These are phyloP conservation scores for Metschnikowia vanudenii DNA, from an alignment of 805 yeast genomes.

Conservation along the genomic window DNA sequence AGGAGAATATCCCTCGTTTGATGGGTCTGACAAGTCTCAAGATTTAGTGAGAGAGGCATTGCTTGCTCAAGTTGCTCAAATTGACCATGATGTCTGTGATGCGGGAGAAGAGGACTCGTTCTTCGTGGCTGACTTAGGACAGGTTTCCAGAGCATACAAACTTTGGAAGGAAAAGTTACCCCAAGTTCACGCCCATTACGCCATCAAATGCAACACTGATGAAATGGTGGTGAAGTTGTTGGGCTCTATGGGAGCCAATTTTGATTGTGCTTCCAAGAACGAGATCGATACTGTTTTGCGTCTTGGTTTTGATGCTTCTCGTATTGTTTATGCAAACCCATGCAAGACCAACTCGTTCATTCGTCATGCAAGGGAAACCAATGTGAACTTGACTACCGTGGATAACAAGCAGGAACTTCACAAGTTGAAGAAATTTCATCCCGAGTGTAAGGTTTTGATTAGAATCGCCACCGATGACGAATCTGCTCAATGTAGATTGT, in stretches of 20 bases:
- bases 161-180: conserved; percentile 70
- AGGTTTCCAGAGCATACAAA: conserved; percentile 57
- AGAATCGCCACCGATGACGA: conserved; percentile 90
- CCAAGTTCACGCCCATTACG: conserved; percentile 81
- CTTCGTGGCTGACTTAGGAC: conserved; percentile 82
- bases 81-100: conserved; percentile 58
- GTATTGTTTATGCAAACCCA: conserved; percentile 90
- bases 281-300: conserved; percentile 71
- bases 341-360: conserved; percentile 85
- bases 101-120: conserved; percentile 85
- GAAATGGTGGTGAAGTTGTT: conserved; percentile 54
- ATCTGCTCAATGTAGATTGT: conserved; percentile 78
- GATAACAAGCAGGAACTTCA: conserved; percentile 83
- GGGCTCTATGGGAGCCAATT: conserved; percentile 64
- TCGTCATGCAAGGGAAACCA: conserved; percentile 58
- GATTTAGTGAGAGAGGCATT: conserved; percentile 30
- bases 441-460: conserved; percentile 66
- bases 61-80: conserved; percentile 34
- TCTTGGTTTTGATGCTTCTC: conserved; percentile 59
- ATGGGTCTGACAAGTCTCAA: neutral
- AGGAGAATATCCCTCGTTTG: neutral
- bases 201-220: conserved; percentile 91
- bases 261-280: conserved; percentile 89
- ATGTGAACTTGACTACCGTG: conserved; percentile 76
- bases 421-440: conserved; percentile 68